Evolutionary conservation across 2,329 filamentous ascomycete species (phyloP), one percentile per base, ranked within the genome.

Genomic region (Scedosporium dehoogii): DNA sequence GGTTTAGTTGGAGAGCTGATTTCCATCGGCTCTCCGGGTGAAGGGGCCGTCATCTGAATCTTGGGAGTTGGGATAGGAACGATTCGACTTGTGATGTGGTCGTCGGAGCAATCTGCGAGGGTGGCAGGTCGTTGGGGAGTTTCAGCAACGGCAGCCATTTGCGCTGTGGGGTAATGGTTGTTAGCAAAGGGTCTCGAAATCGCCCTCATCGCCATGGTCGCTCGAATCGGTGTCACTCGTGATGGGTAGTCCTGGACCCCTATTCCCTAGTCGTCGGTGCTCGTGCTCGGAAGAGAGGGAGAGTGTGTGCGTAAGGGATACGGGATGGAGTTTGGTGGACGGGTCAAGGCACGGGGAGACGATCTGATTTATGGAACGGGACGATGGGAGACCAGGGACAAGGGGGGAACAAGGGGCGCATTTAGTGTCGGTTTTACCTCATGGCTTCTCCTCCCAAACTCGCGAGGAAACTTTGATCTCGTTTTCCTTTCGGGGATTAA

Each of bases 1-100:
- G 76, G 74, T 71, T 76, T 77, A 65, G 78, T 76, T 60, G 81
- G 81, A 44, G 81, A 82, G 42, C 82, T 81, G 66, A 85, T 79
- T 65, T 86, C 84, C 83, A 86, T 87, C 64, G 82, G 82, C 63
- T 84, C 82, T 67, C 79, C 81, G 33, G 81, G 80, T 58, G 80
- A 80, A 21, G 83, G 80, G 61, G 82, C 78, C 66, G 84, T 84
- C 75, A 82, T 84, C 71, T 82, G 81, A 70, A 84, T 81, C 64
- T 78, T 81, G 44, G 83, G 80, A 63, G 79, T 78, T 64, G 81
- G 76, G 66, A 85, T 83, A 61, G 84, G 82, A 58, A 87, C 75
- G 56, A 84, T 59, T 62, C 65, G 64, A 12, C 62, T 51, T 4
- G 62, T 9, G 38, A 61, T 42, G 29, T 60, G 42, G 12, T 64